Evolutionary conservation across 129 eudicot genomes (phyloP).

Genomic region (Daucus carota): DH1_v3.0 NC_030385.2:32154001-32154500

Average conservation of each 20-base stretch:
- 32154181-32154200: constrained; percentile 16
- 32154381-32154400: constrained; percentile 41
- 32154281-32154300: constrained; percentile 55
- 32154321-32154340: constrained; percentile 42
- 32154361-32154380: constrained; percentile 36
- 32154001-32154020: constrained; percentile 6
- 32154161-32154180: constrained; percentile 17
- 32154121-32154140: constrained; percentile 87
- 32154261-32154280: constrained; percentile 41
- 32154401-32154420: constrained; percentile 44
- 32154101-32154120: constrained; percentile 63
- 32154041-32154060: neutral
- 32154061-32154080: constrained; percentile 18
- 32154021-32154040: constrained; percentile 1
- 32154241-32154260: constrained; percentile 54
- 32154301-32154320: constrained; percentile 44
- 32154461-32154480: constrained; percentile 33
- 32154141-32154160: constrained; percentile 54
- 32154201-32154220: constrained; percentile 68
- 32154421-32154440: constrained; percentile 73
- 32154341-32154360: constrained; percentile 36
- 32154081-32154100: constrained; percentile 31
- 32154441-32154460: constrained; percentile 69
- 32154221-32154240: constrained; percentile 55
- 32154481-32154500: constrained; percentile 18